A percentile compares a stretch with the other conserved stretches of the same genome.
These are phyloP conservation scores for Hyaloperonospora brassicae DNA, from an alignment of 352 stramenopile genomes.

Conservation along the genomic window DNA sequence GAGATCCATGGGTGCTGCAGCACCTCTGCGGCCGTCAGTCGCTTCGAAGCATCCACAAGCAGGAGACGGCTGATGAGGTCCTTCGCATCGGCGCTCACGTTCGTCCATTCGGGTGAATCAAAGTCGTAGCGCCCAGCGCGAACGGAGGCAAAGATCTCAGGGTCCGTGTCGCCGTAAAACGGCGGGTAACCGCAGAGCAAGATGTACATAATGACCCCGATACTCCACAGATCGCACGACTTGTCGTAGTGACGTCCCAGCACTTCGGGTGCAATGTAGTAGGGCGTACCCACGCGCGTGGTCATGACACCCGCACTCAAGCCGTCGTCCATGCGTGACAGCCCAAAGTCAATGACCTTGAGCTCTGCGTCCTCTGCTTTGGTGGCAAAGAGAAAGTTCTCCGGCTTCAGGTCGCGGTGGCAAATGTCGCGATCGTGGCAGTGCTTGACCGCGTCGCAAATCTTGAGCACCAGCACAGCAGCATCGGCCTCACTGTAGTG, in stretches of 20 bases:
- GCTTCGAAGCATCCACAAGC: constrained; percentile 86
- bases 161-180: constrained; percentile 93
- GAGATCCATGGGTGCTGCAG: constrained; percentile 79
- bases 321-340: constrained; percentile 88
- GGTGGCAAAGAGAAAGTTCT: constrained; percentile 94
- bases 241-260: constrained; percentile 93
- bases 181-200: constrained; percentile 93
- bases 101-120: constrained; percentile 77
- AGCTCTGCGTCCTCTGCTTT: constrained; percentile 86
- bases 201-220: constrained; percentile 94
- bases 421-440: constrained; percentile 96
- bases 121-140: constrained; percentile 78
- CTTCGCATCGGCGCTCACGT: constrained; percentile 86
- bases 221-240: constrained; percentile 94
- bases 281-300: constrained; percentile 94
- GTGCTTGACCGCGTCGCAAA: constrained; percentile 94
- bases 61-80: constrained; percentile 92
- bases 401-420: constrained; percentile 96
- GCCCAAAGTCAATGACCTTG: constrained; percentile 99
- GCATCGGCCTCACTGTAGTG: constrained; percentile 98
- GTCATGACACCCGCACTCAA: constrained; percentile 84
- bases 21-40: constrained; percentile 88
- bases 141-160: constrained; percentile 84
- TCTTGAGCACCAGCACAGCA: constrained; percentile 92
- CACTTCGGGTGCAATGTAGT: constrained; percentile 93